phyloP scores from a whole-genome alignment of 1,284 basidiomycete genomes.

The Kalmanozyma brasiliensis region DNA sequence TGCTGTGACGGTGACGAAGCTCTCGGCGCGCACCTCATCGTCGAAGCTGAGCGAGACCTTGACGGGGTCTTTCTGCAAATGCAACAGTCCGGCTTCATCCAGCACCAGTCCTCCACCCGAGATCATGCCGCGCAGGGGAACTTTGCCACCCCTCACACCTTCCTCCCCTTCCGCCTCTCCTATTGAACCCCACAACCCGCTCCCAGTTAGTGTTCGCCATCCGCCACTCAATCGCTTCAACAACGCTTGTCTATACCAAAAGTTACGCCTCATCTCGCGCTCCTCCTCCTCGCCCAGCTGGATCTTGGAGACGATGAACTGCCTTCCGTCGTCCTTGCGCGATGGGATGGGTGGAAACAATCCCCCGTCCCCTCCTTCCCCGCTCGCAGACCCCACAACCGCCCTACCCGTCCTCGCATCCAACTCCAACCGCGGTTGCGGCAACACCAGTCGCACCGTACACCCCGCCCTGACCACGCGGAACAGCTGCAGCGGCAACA shows the following conservation, averaged over 20 bases:
- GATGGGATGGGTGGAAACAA: conserved; percentile 80
- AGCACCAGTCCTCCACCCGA: conserved; percentile 16
- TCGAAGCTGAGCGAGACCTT: conserved; percentile 10
- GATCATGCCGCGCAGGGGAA: conserved; percentile 12
- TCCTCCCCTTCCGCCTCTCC: conserved; percentile 4
- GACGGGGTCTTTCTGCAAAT: conserved; percentile 19
- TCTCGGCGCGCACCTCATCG: conserved; percentile 11
- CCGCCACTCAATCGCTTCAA: conserved; percentile 76
- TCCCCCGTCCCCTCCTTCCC: conserved; percentile 75
- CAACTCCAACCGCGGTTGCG: conserved; percentile 70
- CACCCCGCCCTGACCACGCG: conserved; percentile 20
- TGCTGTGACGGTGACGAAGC: conserved; percentile 7
- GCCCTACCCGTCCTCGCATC: conserved; percentile 58
- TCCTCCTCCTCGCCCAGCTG: conserved; percentile 75
- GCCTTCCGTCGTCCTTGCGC: conserved; percentile 71
- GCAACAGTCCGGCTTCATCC: conserved; percentile 1
- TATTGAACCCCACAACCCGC: no score
- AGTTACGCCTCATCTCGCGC: conserved; percentile 77
- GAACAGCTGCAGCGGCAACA: conserved; percentile 20
- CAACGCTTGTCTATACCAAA: conserved; percentile 92
- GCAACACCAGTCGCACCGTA: conserved; percentile 59
- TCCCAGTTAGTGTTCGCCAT: conserved; percentile 74
- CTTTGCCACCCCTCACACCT: conserved; percentile 4
- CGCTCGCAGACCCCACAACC: conserved; percentile 67
- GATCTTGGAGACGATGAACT: conserved; percentile 86